Base-by-base conservation (phyloP, 352 stramenopile species). In the Peronospora belbahrii region DNA sequence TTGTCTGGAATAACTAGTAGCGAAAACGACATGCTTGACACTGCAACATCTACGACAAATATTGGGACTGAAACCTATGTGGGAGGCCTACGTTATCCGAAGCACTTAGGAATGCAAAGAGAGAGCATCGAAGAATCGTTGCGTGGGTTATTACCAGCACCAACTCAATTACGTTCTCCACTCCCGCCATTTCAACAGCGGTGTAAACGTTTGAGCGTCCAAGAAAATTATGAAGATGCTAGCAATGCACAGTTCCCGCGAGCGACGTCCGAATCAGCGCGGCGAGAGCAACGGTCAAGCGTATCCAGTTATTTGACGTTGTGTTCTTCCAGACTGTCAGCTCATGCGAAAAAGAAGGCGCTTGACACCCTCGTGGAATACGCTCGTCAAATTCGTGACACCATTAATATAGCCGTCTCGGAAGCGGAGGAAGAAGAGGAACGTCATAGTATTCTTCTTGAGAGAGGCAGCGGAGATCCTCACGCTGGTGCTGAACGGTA, bases 311-410 rank as follows among this genome's bases (percentile, higher is more conserved):
- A 67, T 27, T 73, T 53, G 8, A 68, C 43, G 14, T 47, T 78
- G 17, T 59, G 65, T 9, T 56, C 69, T 22, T 57, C 64, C 13
- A 49, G 61, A n/a, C 45, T 52, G 34, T 56, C 59, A 9, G n/a
- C 48, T 6, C 23, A 52, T 37, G 37, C 51, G 32, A 66, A 74
- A 28, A 76, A 67, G 23, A 55, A 76, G 37, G 61, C 71, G 9
- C 52, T 88, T 5, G 56, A 63, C 18, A 67, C 78, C 17, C 46
- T 88, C 2, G 70, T 84, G 22, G 65, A 79, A 28, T 69, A 85
- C 31, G 81, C 82, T 46, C 71, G 75, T 4, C 62, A 80, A 27
- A 82, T 83, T 48, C 71, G 72, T 18, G 71, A 85, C 25, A 85
- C 71, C 9, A 79, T 88, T 46, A 73, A 80, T 35, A 44, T 79